These are phyloP conservation scores for Nicotiana attenuata DNA, from an alignment of 257 asterid species.

Conservation along the genomic window DNA sequence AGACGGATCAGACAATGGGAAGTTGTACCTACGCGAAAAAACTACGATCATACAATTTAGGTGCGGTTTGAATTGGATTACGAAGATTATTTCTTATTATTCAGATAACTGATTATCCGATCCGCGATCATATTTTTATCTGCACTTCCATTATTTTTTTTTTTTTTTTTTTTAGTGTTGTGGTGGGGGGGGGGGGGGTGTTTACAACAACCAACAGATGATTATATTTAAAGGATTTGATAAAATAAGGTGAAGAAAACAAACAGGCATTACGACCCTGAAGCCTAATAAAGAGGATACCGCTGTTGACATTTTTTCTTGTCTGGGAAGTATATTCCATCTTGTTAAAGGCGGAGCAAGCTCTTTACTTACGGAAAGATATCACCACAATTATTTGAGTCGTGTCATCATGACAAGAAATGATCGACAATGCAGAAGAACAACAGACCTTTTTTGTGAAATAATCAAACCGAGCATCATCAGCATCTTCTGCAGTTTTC, in stretches of 20 bases:
- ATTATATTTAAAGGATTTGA: neutral
- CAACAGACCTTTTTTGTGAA: constrained; percentile 65
- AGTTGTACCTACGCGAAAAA: neutral
- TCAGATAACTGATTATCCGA: neutral
- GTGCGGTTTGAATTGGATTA: neutral
- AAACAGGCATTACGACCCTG: neutral
- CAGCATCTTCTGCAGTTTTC: constrained; percentile 58
- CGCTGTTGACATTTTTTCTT: neutral
- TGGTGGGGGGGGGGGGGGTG: too few relatives aligned
- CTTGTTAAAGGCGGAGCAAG: neutral
- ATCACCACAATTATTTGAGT: neutral
- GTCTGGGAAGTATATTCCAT: neutral
- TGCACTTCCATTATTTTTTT: neutral
- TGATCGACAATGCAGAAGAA: neutral
- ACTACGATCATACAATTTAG: neutral
- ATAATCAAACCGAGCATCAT: constrained; percentile 70
- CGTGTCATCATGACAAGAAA: neutral
- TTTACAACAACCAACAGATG: neutral
- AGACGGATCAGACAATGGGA: neutral
- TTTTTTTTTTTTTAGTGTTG: neutral
- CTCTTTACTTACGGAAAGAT: neutral
- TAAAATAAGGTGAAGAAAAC: neutral
- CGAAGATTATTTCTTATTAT: neutral
- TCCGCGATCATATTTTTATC: neutral
- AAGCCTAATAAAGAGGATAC: neutral